Evolutionary conservation across 164 flowering plant species (phyloP).

Genomic region (Buxus sempervirens): DNA sequence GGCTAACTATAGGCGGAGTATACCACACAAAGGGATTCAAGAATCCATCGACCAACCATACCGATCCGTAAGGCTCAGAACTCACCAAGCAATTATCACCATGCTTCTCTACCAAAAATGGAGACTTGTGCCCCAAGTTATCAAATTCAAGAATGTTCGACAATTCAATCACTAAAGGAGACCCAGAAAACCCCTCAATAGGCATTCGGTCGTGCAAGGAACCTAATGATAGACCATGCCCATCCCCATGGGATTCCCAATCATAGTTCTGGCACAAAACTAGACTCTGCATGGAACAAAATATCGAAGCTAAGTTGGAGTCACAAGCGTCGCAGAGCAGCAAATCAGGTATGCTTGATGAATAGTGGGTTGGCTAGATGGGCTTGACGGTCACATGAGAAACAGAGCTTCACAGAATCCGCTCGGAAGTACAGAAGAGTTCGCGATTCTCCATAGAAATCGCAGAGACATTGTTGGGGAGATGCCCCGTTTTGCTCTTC

Average conservation of each 20-base stretch:
- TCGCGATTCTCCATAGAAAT: slow-evolving; percentile 48
- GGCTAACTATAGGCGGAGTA: slow-evolving; percentile 39
- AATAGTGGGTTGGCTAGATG: slow-evolving; percentile 71
- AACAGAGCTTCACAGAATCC: slow-evolving; percentile 78
- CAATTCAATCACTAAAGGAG: slow-evolving; percentile 56
- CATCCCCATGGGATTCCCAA: no score
- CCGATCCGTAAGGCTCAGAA: slow-evolving; percentile 18
- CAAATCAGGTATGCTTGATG: slow-evolving; percentile 60
- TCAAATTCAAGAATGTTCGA: slow-evolving; percentile 48
- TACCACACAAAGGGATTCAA: slow-evolving; percentile 60
- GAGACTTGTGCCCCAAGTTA: slow-evolving; percentile 41
- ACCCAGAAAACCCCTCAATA: slow-evolving; percentile 64
- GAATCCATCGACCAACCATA: slow-evolving; percentile 23
- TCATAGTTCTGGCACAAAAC: slow-evolving; percentile 81
- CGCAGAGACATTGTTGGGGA: slow-evolving; percentile 35
- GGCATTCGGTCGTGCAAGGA: slow-evolving; percentile 54
- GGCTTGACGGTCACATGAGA: slow-evolving; percentile 65
- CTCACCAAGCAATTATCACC: slow-evolving; percentile 7
- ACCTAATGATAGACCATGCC: slow-evolving; percentile 33
- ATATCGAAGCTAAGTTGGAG: slow-evolving; percentile 49
- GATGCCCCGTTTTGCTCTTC: no score
- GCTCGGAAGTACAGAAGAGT: slow-evolving; percentile 79
- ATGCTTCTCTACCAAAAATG: no score
- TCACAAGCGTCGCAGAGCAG: slow-evolving; percentile 70
- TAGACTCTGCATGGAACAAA: slow-evolving; percentile 50